Evolutionary conservation across 139 green algal genomes (phyloP).

Genomic region (Micractinium conductrix): DNA sequence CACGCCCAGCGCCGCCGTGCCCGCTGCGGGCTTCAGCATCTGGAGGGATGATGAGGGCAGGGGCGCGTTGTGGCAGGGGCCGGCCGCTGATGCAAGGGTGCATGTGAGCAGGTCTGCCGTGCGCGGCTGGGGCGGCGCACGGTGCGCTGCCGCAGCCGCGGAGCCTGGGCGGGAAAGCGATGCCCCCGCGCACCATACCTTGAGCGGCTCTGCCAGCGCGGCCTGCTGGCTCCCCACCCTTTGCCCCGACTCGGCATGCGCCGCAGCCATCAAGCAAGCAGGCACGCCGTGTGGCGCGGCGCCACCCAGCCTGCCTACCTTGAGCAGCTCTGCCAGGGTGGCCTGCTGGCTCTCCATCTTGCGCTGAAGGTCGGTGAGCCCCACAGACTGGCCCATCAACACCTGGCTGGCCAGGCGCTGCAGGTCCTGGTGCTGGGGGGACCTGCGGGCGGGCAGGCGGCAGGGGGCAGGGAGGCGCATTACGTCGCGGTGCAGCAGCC

Average conservation of each 20-base stretch:
- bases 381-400: conserved; percentile 31
- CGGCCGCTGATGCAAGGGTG: no score
- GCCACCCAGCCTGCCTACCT: no score
- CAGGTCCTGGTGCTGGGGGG: conserved; percentile 47
- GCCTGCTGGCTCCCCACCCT: conserved; percentile 50
- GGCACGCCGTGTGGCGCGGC: no score
- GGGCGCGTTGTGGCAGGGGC: no score
- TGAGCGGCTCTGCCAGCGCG: conserved; percentile 44
- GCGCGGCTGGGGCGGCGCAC: no score
- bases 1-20: neutral
- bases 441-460: conserved; percentile 10
- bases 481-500: no score
- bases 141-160: no score
- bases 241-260: conserved; percentile 31
- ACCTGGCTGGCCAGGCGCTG: conserved; percentile 47
- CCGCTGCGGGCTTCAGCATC: conserved; percentile 21
- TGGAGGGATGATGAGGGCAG: neutral
- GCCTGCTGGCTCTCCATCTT: conserved; percentile 52
- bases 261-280: no score
- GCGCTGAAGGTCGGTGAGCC: conserved; percentile 39
- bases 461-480: neutral
- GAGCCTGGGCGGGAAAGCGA: no score
- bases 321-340: conserved; percentile 46
- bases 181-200: no score
- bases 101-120: no score